Conservation (phyloP, 352 stramenopile genomes). For the Phytophthora pseudosyringae region DNA sequence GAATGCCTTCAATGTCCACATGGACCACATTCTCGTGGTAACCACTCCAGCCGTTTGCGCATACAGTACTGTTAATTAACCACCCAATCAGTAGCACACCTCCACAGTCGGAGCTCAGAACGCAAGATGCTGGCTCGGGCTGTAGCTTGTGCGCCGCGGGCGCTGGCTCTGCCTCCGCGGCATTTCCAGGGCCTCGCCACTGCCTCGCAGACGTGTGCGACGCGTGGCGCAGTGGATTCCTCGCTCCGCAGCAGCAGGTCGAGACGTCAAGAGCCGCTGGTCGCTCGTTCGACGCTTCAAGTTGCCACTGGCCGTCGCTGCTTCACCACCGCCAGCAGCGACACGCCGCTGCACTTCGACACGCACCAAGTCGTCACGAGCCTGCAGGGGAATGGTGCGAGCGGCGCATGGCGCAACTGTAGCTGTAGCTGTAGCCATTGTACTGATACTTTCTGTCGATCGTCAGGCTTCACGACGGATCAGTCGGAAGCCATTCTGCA, state of each 20-base stretch:
- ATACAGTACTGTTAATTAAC: slow-evolving; percentile 6
- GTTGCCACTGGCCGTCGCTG: slow-evolving; percentile 17
- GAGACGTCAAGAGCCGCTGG: slow-evolving; percentile 2
- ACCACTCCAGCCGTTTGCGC: slow-evolving; percentile 18
- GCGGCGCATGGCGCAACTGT: not conserved
- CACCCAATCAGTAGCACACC: not conserved
- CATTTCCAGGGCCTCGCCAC: slow-evolving; percentile 7
- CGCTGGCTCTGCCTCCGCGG: slow-evolving; percentile 10
- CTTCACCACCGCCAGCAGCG: slow-evolving; percentile 24
- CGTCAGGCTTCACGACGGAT: slow-evolving; percentile 63
- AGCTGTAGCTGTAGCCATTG: not conserved
- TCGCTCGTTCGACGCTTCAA: slow-evolving; percentile 19
- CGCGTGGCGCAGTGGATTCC: not conserved
- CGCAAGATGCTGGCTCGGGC: slow-evolving; percentile 28
- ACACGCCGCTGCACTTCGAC: slow-evolving; percentile 42
- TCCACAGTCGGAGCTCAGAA: slow-evolving; percentile 3
- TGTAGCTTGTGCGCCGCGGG: slow-evolving; percentile 2
- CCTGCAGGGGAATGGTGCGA: slow-evolving; percentile 74
- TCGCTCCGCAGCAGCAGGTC: slow-evolving; percentile 1
- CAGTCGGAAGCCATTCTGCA: slow-evolving; percentile 84
- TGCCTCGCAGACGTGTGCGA: not conserved
- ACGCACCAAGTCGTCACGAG: slow-evolving; percentile 81
- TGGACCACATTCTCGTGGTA: slow-evolving; percentile 24
- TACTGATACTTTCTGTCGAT: slow-evolving; percentile 5
- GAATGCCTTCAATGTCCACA: slow-evolving; percentile 12